Base-by-base conservation (phyloP, 2,329 filamentous ascomycete species). In the Colletotrichum endophyticum region DNA sequence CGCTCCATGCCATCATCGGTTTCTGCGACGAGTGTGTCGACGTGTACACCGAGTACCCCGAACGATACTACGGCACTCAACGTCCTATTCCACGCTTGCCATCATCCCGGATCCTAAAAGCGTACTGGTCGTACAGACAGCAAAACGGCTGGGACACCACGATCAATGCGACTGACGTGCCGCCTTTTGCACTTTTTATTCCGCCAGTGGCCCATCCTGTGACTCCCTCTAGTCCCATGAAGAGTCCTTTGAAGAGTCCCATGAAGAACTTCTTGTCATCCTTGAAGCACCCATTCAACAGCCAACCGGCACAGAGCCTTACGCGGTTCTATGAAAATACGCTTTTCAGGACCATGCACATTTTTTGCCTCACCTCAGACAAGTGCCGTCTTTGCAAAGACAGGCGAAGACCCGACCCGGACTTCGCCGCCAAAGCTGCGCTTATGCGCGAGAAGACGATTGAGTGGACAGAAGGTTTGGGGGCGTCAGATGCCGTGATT, bases 11-110 rank as follows among this genome's bases (percentile, higher is more conserved):
- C 5, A 22, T 57, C 32, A 44, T 66, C 34, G 70, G 74, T 25
- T 78, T 73, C 39, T 78, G 76, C 22, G 16, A 53, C 8, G 19
- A 32, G 12, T 78, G 76, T 39, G 28, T 56, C 39, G 62, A 19
- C 5, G 39, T 32, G 13, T 78, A 68, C 66, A 27, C 19, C 9
- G 22, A 32, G 34, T 16, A 66, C 12, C 39, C 44, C 28, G 9
- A 27, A 5, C 13, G 15, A 61, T 27, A n/a, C 30, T 70, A 61
- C 13, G n/a, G 44, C 44, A 3, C 11, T 6, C 44, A 49, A n/a
- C n/a, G 11, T n/a, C 44, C 44, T 22, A 7, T 22, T 49, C 44
- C 44, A 49, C 44, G n/a, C 44, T n/a, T 49, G 19, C 44, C 44
- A 12, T 49, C 44, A 22, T 49, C 44, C 44, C 44, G 11, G 19